Conservation (phyloP, 2,329 filamentous ascomycete genomes). For the Hirsutella minnesotensis region DNA sequence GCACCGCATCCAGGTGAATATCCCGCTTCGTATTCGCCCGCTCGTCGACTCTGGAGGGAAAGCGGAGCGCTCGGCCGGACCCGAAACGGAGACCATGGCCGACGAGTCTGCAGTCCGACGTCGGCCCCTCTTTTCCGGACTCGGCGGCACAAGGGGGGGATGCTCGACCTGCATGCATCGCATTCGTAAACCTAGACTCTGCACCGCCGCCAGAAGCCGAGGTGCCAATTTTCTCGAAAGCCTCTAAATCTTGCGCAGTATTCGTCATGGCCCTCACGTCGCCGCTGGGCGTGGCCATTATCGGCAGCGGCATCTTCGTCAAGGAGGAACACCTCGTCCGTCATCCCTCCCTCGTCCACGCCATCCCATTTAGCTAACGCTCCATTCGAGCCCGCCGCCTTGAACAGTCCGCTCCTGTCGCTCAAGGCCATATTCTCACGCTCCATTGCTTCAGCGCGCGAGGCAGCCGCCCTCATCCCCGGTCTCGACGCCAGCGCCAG, state of each 20-base stretch:
- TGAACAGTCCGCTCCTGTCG: slow-evolving; percentile 32
- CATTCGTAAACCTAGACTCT: too few species aligned
- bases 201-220: too few species aligned
- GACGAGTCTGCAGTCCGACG: too few species aligned
- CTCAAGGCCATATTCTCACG: slow-evolving; percentile 59
- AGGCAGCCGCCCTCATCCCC: slow-evolving; percentile 25
- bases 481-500: slow-evolving; percentile 9
- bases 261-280: slow-evolving; percentile 14
- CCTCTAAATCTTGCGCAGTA: neutral
- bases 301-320: slow-evolving; percentile 53
- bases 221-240: too few species aligned
- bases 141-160: too few species aligned
- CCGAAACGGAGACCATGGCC: neutral
- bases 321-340: slow-evolving; percentile 44
- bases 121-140: neutral
- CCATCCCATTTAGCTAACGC: neutral
- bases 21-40: too few species aligned
- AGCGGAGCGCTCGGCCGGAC: too few species aligned
- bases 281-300: slow-evolving; percentile 42
- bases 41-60: too few species aligned
- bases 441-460: slow-evolving; percentile 43
- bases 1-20: too few species aligned
- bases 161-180: too few species aligned
- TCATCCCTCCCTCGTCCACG: neutral
- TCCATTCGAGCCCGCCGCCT: slow-evolving; percentile 40